These are phyloP conservation scores for Ramularia collo-cygni DNA, from an alignment of 2,329 filamentous ascomycete genomes.

Conservation along the genomic window DNA sequence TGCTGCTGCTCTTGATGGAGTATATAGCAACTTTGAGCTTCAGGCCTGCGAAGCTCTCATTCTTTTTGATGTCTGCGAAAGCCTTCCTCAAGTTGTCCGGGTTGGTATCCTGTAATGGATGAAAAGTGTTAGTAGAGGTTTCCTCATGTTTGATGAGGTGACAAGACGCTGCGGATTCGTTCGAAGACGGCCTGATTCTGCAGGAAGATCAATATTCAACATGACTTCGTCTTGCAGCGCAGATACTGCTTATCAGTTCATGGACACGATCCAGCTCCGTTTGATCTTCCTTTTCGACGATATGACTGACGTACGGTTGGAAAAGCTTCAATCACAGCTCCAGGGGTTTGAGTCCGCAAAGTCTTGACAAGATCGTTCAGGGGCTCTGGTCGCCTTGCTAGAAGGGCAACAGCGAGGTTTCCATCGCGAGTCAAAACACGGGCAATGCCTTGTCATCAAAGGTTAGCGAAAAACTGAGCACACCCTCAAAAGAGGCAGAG, in stretches of 20 bases:
- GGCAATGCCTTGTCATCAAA: conserved; percentile 41
- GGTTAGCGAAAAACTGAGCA: background rate
- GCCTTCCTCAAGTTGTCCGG: conserved; percentile 41
- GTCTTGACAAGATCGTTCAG: conserved; percentile 38
- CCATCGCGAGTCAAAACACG: conserved; percentile 47
- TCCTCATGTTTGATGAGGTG: too few species aligned
- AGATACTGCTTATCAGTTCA: too few species aligned
- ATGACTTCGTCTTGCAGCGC: too few species aligned
- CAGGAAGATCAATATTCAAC: too few species aligned
- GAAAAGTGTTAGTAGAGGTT: too few species aligned
- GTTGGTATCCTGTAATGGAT: conserved; percentile 44
- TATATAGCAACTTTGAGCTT: conserved; percentile 50
- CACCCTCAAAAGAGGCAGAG: too few species aligned
- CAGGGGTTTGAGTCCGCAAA: conserved; percentile 36
- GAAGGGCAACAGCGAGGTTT: conserved; percentile 50
- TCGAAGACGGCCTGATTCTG: too few species aligned
- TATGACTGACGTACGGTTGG: too few species aligned
- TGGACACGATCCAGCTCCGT: too few species aligned
- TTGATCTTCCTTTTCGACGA: too few species aligned
- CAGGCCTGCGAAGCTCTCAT: conserved; percentile 43
- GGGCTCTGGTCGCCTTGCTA: conserved; percentile 44
- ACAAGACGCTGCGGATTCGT: too few species aligned
- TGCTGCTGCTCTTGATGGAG: conserved; percentile 49
- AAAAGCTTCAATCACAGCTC: conserved; percentile 46
- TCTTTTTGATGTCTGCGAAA: conserved; percentile 44